Evolutionary conservation across 139 green algal genomes (phyloP), one percentile per base, ranked within the genome.

Genomic region (Coelastrella sp.): DNA sequence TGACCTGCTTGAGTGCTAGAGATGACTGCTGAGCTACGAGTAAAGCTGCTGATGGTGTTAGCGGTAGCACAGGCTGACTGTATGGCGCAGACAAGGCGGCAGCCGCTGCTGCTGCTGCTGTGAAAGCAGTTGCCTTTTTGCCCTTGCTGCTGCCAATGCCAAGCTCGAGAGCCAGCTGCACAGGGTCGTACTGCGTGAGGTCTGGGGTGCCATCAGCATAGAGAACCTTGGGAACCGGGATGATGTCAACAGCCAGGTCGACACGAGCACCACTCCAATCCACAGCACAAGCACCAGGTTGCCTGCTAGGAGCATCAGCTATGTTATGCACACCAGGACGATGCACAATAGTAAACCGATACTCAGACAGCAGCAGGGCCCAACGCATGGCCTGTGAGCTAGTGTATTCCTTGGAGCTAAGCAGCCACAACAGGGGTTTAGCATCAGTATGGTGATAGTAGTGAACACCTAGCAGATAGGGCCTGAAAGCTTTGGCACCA

Each of bases 381-480:
- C 68, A 75, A 75, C 3, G 16, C 5, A 16, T 75, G 68, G 68
- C 68, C 68, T 75, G 68, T 23, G 68, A 75, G 61, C 61, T 71
- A 71, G 11, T 71, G 11, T 71, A 13, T 13, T 10, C 11, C 68
- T 75, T 75, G 13, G 68, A 13, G 7, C 59, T 87, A 3, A 87
- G 20, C 11, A 87, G 6, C 81, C 81, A 77, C 60, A 87, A 32
- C 59, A 87, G 13, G 6, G 83, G 47, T 5, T 71, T n/a, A 17
- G 74, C 61, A 88, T 88, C 83, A 66, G 83, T 88, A 71, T 78
- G 66, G 8, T 79, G 65, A 59, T 66, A 77, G 23, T 79, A 88
- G 7, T 78, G 47, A 16, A 77, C 64, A 22, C 65, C 65, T 4
- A 19, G 10, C 65, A 88, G 10, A 17, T 88, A 88, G 32, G 66